Evolutionary conservation across 495 filamentous ascomycete species (phyloP).

Genomic region (Neurospora sp.): DNA sequence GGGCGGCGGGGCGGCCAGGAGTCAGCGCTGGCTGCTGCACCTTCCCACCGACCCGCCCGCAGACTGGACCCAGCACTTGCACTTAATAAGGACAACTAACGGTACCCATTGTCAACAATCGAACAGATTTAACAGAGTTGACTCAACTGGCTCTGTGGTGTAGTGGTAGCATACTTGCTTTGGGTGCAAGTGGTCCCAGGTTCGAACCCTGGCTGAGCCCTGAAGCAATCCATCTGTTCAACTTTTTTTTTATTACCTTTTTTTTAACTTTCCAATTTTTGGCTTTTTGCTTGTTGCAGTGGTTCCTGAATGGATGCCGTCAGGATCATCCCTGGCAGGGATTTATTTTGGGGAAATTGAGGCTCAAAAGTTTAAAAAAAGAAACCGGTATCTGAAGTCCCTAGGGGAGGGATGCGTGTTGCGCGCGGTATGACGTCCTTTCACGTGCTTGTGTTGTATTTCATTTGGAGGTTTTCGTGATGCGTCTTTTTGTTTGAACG

Average conservation of each 20-base stretch:
- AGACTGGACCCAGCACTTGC: too few relatives aligned
- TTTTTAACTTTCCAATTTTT: neutral
- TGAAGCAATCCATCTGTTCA: neutral
- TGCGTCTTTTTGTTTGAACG: too few relatives aligned
- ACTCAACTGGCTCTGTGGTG: neutral
- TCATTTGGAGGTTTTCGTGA: too few relatives aligned
- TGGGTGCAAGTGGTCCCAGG: neutral
- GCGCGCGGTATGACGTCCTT: too few relatives aligned
- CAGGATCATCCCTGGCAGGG: neutral
- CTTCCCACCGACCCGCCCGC: neutral
- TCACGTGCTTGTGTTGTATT: too few relatives aligned
- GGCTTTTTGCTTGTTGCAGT: neutral
- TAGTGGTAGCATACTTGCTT: neutral
- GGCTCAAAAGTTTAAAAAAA: neutral
- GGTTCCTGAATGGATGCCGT: neutral
- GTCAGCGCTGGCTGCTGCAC: neutral
- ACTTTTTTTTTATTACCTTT: neutral
- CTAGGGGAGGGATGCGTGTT: too few relatives aligned
- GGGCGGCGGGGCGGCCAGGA: neutral
- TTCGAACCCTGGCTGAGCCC: neutral
- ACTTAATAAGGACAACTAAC: neutral
- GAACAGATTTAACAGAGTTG: neutral
- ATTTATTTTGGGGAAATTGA: neutral
- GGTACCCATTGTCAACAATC: neutral
- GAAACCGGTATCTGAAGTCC: neutral